These are phyloP conservation scores for Hansenula anomala DNA, from an alignment of 1,139 yeast genomes.

Conservation along the genomic window DNA sequence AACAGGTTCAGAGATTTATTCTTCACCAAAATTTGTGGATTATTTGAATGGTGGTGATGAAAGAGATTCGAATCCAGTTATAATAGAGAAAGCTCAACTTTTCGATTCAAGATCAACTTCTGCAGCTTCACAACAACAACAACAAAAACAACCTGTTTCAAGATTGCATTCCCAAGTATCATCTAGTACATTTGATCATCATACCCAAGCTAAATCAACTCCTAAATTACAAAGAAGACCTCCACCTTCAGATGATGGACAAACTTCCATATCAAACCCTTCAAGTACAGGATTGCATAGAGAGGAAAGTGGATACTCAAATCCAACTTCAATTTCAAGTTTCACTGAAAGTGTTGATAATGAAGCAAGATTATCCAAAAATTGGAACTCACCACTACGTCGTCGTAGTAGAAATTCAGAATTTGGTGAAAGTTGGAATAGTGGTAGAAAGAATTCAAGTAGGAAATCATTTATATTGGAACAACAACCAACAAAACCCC, in stretches of 20 bases:
- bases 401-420: conserved; percentile 24
- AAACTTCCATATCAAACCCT: conserved; percentile 20
- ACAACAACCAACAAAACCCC: conserved; percentile 1
- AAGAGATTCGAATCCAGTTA: conserved; percentile 3
- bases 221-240: conserved; percentile 23
- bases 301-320: conserved; percentile 35
- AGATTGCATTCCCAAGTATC: conserved; percentile 6
- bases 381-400: conserved; percentile 50
- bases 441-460: conserved; percentile 7
- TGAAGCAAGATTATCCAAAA: conserved; percentile 29
- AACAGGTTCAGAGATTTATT: conserved; percentile 61
- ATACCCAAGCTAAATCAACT: not conserved
- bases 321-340: conserved; percentile 41
- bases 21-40: conserved; percentile 52
- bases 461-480: conserved; percentile 20
- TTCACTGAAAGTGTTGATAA: conserved; percentile 21
- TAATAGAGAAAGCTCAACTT: not conserved
- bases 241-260: conserved; percentile 30
- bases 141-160: conserved; percentile 3
- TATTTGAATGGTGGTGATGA: conserved; percentile 37
- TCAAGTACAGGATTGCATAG: conserved; percentile 13
- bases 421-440: conserved; percentile 7
- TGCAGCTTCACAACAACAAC: conserved; percentile 10
- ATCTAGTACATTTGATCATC: not conserved
- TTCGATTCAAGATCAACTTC: conserved; percentile 9